Evolutionary conservation across 768 basidiomycete species (phyloP), one percentile per base, ranked within the genome.

Genomic region (Tephrocybe sp.): DNA sequence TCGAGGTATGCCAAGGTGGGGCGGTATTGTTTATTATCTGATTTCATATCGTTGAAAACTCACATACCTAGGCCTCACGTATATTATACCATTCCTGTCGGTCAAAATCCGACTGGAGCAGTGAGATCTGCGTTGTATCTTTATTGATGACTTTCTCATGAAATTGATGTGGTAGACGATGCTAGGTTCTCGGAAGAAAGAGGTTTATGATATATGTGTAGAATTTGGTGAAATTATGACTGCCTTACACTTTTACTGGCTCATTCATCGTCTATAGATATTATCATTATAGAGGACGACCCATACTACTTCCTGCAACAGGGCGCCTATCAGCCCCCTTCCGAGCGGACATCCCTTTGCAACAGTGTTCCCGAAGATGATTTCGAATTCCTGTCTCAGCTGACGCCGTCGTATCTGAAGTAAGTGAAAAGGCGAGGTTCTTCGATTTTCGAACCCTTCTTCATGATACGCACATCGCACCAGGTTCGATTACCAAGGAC

Each of bases 271-370:
- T 10, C n/a, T 21, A 9, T 37, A 86, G 83, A 91, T 57, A 65
- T 90, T 20, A 83, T 90, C 57, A 90, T 90, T 53, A 82, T 87
- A 48, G 89, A 92, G 71, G 90, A 93, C 58, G 90, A 91, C 66
- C 90, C 90, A 3, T 90, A 91, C 66, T 77, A 80, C 67, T 88
- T 89, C 70, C 71, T 90, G 20, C 88, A 90, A 62, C 68, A 82
- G 54, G 80, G 78, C 0, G 55, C 67, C 1, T 90, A 86, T 64
- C 61, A 73, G 6, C 76, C 73, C 4, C 79, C 79, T 53, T 54
- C 58, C 24, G 67, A 66, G 25, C 73, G 70, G 18, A 54, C 53
- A 48, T 46, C 41, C 2, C 46, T 44, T 18, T 48, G 53, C 25
- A 38, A 36, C 33, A 9, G 50, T 8, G 25, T 38, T 18, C 4